These are phyloP conservation scores for Quercus berberidifolia DNA, from an alignment of 306 rosid genomes.

Conservation along the genomic window DNA sequence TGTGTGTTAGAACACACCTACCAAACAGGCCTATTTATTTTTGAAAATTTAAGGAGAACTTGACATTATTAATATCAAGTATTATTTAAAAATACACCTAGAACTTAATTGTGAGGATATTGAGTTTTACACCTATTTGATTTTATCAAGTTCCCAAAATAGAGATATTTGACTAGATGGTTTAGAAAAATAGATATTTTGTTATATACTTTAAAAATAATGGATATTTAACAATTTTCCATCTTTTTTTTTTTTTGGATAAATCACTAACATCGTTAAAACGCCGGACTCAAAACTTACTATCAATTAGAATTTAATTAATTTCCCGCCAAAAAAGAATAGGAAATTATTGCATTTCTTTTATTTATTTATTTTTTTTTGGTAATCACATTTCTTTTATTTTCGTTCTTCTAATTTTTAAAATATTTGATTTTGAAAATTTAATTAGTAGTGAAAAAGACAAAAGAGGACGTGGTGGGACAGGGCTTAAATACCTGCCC, in stretches of 20 bases:
- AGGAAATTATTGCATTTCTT: not conserved
- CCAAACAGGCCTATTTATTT: too few species aligned
- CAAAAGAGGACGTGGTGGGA: not conserved
- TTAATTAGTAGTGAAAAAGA: not conserved
- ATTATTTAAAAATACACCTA: too few species aligned
- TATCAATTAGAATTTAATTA: conserved; percentile 23
- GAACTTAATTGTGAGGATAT: too few species aligned
- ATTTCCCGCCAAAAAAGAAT: conserved; percentile 11
- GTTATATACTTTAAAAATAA: too few species aligned
- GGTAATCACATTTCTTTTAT: not conserved
- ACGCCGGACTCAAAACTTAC: conserved; percentile 10
- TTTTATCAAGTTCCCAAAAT: rapidly evolving
- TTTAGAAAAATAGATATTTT: too few species aligned
- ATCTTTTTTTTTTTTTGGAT: too few species aligned
- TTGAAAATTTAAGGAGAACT: too few species aligned
- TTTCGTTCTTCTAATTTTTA: not conserved
- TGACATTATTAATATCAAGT: too few species aligned
- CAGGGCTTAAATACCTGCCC: conserved; percentile 16
- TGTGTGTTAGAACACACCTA: too few species aligned
- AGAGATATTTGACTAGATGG: too few species aligned
- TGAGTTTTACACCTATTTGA: rapidly evolving
- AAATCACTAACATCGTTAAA: not conserved
- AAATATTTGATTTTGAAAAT: not conserved
- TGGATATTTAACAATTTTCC: too few species aligned
- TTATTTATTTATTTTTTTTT: too few species aligned